These are phyloP conservation scores for Blastomyces emzantsi DNA, from an alignment of 2,329 filamentous ascomycete genomes.

Conservation along the genomic window DNA sequence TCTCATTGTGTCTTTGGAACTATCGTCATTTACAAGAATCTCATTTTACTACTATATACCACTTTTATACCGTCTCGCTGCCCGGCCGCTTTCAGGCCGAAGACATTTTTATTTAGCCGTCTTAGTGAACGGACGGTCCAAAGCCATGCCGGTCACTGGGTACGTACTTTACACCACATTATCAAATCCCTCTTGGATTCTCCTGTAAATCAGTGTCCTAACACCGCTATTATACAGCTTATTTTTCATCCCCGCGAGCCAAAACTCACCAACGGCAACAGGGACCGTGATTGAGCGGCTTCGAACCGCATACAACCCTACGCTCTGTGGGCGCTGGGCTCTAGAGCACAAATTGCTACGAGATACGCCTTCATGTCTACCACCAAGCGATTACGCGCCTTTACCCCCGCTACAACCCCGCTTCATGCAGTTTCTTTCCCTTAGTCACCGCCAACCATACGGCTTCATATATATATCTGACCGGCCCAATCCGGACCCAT, in stretches of 20 bases:
- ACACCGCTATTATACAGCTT: conserved; percentile 25
- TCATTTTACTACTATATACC: neutral
- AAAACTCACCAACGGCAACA: conserved; percentile 32
- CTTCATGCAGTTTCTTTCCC: conserved; percentile 36
- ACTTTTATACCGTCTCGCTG: neutral
- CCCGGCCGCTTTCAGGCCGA: neutral
- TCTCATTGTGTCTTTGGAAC: neutral
- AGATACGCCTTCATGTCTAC: conserved; percentile 35
- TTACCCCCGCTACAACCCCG: conserved; percentile 26
- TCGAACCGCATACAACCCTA: conserved; percentile 29
- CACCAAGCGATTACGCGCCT: conserved; percentile 25
- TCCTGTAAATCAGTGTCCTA: neutral
- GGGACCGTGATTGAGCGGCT: conserved; percentile 31
- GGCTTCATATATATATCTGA: conserved; percentile 36
- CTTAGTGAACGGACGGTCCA: neutral
- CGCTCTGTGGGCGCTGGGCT: conserved; percentile 31
- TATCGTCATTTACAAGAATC: neutral
- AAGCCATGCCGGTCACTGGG: conserved; percentile 22
- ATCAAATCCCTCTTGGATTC: neutral
- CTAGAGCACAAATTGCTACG: conserved; percentile 37
- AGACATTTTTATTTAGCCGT: neutral
- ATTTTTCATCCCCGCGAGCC: conserved; percentile 36
- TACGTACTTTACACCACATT: conserved; percentile 16
- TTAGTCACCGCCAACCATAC: conserved; percentile 33
- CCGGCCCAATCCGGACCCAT: conserved; percentile 15